Base-by-base conservation (phyloP, 2,329 filamentous ascomycete species). In the Periconia macrospinosa region DNA sequence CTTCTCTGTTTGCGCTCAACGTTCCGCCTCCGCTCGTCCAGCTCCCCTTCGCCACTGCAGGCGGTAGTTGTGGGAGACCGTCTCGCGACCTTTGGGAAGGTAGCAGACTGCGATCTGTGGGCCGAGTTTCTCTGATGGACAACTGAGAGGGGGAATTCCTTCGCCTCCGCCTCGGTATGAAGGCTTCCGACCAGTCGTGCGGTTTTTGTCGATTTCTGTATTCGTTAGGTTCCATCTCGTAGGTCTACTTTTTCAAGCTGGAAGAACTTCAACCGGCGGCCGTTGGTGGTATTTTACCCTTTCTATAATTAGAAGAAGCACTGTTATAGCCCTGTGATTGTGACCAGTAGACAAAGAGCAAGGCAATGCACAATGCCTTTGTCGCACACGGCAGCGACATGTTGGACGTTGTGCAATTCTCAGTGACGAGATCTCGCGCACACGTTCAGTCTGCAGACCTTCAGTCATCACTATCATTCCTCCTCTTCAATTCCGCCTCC, bases 401-500 rank as follows among this genome's bases (percentile, higher is more conserved):
- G 33, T 37, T 13, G n/a, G 33, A n/a, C 33, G 11, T 37, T 37
- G 33, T 37, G 33, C 33, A 37, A n/a, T 37, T 5, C 33, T 3
- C 5, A 5, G 33, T 37, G 33, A 37, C 11, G 33, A 37, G 11
- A 5, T n/a, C n/a, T n/a, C n/a, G n/a, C n/a, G n/a, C n/a, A n/a
- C 11, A 13, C 15, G 11, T 30, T 5, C 27, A 45, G 23, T 30
- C n/a, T 2, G 10, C 19, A 35, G n/a, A 33, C 45, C 27, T 30
- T 53, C 47, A 44, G 17, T 58, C 56, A 19, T 51, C 50, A 11
- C 56, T 47, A 35, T 63, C 50, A 23, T 35, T 53, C 2, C 80
- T 79, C 55, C 81, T 79, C 63, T 81, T 78, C 68, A 91, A 73
- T 72, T 90, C 87, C 6, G 67, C 75, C 51, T 86, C 81, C 11